Base-by-base conservation (phyloP, 805 yeast species). In the Cyberlindnera saturnus region DNA sequence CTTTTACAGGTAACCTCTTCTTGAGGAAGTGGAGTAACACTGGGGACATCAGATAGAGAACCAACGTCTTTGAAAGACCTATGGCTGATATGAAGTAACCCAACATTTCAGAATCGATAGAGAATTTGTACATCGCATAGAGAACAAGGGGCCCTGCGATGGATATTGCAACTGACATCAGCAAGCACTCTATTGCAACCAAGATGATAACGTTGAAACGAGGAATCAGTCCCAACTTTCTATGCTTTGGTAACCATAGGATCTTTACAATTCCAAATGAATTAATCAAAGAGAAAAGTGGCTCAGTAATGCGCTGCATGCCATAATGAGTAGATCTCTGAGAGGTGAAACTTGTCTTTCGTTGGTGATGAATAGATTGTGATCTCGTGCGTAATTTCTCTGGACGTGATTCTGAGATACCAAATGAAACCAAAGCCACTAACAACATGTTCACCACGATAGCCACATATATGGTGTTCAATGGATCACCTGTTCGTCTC, bases 361-460 rank as follows among this genome's bases (percentile, higher is more conserved):
- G 52, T 30, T 48, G 46, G 17, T 50, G 53, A 44, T 58, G 62
- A n/a, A 46, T 50, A 1, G 70, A 58, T 44, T 82, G 71, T 0
- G 87, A 74, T 55, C 74, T 74, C 33, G 59, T 56, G 52, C 80
- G 67, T 3, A 85, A 75, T 40, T 70, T 67, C 29, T 59, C 53
- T 14, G 85, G 76, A 49, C 91, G 69, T 6, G 89, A 79, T 57
- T 85, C 95, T 2, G 80, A 79, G 14, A 84, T 56, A 3, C 75
- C 55, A 6, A 72, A 52, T 0, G 66, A 10, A 5, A 70, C 53
- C 3, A 69, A 18, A 1, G 74, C 6, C 0, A 73, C 40, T 3
- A 67, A 58, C 3, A 73, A 5, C 6, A 66, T 55, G 5, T 66
- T 56, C 15, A 64, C 37, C 0, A 45, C 30, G 4, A 59, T 34